Evolutionary conservation across 78 protist species (phyloP).

Genomic region (Dictyostelium brefeldianum): DNA sequence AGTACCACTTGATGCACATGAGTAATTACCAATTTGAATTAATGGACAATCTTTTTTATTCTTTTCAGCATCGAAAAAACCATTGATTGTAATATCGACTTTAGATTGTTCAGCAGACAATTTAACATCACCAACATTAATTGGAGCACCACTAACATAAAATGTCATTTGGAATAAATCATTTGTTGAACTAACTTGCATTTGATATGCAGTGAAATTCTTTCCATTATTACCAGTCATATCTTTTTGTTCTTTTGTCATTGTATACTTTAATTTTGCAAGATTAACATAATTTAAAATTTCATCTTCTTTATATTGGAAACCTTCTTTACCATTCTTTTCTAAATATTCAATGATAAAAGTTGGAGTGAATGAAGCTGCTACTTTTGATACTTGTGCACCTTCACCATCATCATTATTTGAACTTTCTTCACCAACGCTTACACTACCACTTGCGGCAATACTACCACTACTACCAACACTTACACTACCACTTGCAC

Average conservation of each 20-base stretch:
- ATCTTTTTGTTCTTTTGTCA: neutral
- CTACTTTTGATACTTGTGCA: neutral
- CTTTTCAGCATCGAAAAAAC: neutral
- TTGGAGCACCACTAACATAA: neutral
- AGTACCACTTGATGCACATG: slow-evolving; percentile 4
- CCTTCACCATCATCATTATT: neutral
- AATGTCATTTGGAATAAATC: neutral
- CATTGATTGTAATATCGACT: neutral
- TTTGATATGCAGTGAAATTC: neutral
- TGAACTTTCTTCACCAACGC: neutral
- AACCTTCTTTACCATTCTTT: neutral
- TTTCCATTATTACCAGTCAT: neutral
- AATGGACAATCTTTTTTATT: neutral
- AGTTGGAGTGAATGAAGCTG: neutral
- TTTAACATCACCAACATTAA: neutral
- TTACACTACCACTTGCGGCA: neutral
- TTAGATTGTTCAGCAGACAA: slow-evolving; percentile 9
- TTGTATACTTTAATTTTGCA: neutral
- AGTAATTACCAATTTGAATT: neutral
- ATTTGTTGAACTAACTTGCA: neutral
- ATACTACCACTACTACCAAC: neutral
- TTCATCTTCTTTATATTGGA: slow-evolving; percentile 10
- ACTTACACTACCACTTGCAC: neutral
- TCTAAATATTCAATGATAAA: slow-evolving; percentile 11
- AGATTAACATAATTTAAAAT: neutral